Evolutionary conservation across 2,329 filamentous ascomycete genomes (phyloP).

Genomic region (Aureobasidium sp.): DNA sequence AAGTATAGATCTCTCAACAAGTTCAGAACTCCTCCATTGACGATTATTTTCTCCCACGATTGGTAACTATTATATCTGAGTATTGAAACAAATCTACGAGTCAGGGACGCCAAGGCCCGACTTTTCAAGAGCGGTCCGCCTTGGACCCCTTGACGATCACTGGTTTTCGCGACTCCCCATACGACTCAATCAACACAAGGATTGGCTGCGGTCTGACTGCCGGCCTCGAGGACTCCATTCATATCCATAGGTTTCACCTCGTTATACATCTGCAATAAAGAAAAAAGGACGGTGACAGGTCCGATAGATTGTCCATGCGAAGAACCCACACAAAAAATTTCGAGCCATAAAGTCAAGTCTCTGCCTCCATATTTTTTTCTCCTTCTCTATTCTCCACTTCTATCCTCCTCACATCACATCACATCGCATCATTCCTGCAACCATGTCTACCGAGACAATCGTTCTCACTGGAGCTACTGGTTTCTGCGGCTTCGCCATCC

Average conservation of each 20-base stretch:
- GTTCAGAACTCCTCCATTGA: background rate
- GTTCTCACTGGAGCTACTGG: slow-evolving; percentile 33
- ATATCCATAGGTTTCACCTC: background rate
- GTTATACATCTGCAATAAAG: background rate
- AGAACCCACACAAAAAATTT: background rate
- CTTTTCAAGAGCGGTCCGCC: background rate
- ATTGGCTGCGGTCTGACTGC: background rate
- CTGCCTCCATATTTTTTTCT: background rate
- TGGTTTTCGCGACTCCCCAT: background rate
- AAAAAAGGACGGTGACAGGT: background rate
- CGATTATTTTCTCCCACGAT: background rate
- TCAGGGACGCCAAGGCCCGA: background rate
- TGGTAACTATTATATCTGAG: background rate
- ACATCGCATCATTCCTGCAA: background rate
- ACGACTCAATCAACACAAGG: background rate
- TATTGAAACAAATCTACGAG: background rate
- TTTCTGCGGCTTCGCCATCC: slow-evolving; percentile 29
- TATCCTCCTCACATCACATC: background rate
- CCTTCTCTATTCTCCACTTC: background rate
- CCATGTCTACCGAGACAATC: slow-evolving; percentile 15
- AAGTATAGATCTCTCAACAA: background rate
- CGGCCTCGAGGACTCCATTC: background rate
- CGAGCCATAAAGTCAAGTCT: background rate
- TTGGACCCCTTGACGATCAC: background rate
- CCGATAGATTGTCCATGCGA: background rate